phyloP scores from a whole-genome alignment of 176 grass and related monocot species.

The Hsuehochloa calcarea region DNA sequence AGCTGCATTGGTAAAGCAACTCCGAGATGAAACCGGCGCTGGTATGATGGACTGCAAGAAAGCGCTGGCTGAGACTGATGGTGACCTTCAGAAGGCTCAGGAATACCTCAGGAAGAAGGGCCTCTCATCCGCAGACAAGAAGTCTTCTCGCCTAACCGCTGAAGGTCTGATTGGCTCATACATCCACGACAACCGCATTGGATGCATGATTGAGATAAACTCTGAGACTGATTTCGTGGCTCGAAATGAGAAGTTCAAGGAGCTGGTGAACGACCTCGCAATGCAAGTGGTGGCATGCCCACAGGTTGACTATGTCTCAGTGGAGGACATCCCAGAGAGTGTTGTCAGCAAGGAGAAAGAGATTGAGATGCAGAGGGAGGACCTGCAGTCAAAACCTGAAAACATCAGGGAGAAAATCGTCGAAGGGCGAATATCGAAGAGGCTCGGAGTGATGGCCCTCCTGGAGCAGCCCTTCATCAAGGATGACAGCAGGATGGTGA shows the following conservation, averaged over 20 bases:
- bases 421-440: constrained; percentile 88
- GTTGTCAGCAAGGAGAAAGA: constrained; percentile 78
- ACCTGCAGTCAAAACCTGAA: constrained; percentile 84
- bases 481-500: constrained; percentile 81
- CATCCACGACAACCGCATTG: constrained; percentile 93
- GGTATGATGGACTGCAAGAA: constrained; percentile 99
- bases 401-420: constrained; percentile 91
- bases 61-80: constrained; percentile 71
- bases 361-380: constrained; percentile 94
- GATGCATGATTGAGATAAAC: constrained; percentile 87
- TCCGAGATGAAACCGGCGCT: constrained; percentile 92
- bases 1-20: constrained; percentile 87
- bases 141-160: constrained; percentile 83
- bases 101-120: constrained; percentile 96
- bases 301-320: constrained; percentile 80
- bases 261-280: constrained; percentile 83
- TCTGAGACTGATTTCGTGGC: constrained; percentile 95
- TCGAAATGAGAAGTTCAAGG: constrained; percentile 93
- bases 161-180: constrained; percentile 90
- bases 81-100: constrained; percentile 79
- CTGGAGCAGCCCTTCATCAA: constrained; percentile 94
- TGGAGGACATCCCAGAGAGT: constrained; percentile 81
- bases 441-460: constrained; percentile 82
- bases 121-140: constrained; percentile 95
- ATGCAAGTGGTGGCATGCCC: constrained; percentile 98